These are phyloP conservation scores for Aureobasidium sp. DNA, from an alignment of 2,329 filamentous ascomycete genomes.

Conservation along the genomic window DNA sequence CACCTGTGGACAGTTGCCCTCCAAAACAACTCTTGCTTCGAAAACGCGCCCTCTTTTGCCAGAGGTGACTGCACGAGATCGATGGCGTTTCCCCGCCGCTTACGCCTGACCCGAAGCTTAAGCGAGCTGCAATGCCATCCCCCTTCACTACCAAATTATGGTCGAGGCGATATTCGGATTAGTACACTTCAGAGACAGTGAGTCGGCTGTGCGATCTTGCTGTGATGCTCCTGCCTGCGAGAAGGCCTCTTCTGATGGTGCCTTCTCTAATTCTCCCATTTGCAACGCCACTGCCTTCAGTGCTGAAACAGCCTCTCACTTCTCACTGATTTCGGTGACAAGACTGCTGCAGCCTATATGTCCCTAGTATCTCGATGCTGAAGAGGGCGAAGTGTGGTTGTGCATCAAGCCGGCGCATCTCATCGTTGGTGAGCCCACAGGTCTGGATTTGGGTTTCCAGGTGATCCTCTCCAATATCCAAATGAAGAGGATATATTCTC, in stretches of 20 bases:
- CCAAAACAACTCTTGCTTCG: conserved; percentile 4
- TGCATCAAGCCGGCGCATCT: too few relatives aligned
- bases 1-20: conserved; percentile 14
- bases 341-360: not conserved
- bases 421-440: too few relatives aligned
- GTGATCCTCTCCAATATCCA: too few relatives aligned
- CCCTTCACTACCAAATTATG: not conserved
- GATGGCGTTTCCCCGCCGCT: conserved; percentile 14
- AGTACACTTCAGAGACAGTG: too few relatives aligned
- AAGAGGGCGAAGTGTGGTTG: too few relatives aligned
- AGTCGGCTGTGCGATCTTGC: not conserved
- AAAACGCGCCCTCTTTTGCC: conserved; percentile 13
- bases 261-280: conserved; percentile 1
- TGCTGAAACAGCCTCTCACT: not conserved
- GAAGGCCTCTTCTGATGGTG: not conserved
- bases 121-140: too few relatives aligned
- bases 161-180: too few relatives aligned
- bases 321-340: not conserved
- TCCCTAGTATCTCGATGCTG: too few relatives aligned
- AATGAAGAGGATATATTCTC: too few relatives aligned
- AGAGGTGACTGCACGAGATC: not conserved
- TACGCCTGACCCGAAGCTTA: conserved; percentile 10
- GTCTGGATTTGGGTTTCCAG: too few relatives aligned
- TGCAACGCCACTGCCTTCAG: not conserved
- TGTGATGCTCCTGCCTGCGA: not conserved